phyloP scores from a whole-genome alignment of 1,284 basidiomycete species.

The Malassezia furfur region DNA sequence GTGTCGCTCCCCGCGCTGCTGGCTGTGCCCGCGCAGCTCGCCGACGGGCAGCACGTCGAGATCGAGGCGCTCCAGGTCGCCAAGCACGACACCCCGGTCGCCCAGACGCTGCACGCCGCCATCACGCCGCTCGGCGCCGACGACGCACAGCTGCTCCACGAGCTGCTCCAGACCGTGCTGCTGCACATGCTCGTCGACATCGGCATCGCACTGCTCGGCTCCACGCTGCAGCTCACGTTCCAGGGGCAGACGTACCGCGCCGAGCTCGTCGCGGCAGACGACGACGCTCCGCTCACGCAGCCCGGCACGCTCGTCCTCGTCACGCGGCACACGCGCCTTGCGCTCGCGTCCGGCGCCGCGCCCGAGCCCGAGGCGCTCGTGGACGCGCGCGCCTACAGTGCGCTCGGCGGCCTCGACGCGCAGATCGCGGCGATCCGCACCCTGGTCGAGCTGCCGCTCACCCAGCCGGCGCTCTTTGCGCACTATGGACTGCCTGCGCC shows the following conservation, averaged over 20 bases:
- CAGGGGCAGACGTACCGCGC: slow-evolving; percentile 9
- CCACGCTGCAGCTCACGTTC: slow-evolving; percentile 21
- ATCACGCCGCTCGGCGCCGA: neutral
- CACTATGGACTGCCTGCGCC: slow-evolving; percentile 60
- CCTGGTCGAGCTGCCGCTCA: slow-evolving; percentile 88
- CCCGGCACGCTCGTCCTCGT: slow-evolving; percentile 22
- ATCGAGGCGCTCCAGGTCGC: neutral
- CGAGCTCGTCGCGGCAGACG: neutral
- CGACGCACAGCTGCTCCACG: slow-evolving; percentile 15
- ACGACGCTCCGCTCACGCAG: neutral
- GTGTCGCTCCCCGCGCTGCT: slow-evolving; percentile 5
- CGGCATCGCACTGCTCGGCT: slow-evolving; percentile 19
- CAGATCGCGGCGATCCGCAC: slow-evolving; percentile 83
- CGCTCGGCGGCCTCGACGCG: slow-evolving; percentile 75
- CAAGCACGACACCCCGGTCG: neutral
- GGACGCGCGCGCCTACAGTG: slow-evolving; percentile 51
- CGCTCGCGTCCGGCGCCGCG: slow-evolving; percentile 21
- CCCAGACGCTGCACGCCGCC: neutral
- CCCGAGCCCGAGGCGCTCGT: slow-evolving; percentile 50
- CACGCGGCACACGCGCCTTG: slow-evolving; percentile 31
- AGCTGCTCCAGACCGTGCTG: slow-evolving; percentile 18
- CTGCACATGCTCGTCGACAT: slow-evolving; percentile 16
- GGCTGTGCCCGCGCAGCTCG: neutral
- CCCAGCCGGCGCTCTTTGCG: slow-evolving; percentile 75
- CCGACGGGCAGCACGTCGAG: neutral